phyloP scores from a whole-genome alignment of 192 early-diverging fungal species.

The Chytriomyces hyalinus region DNA sequence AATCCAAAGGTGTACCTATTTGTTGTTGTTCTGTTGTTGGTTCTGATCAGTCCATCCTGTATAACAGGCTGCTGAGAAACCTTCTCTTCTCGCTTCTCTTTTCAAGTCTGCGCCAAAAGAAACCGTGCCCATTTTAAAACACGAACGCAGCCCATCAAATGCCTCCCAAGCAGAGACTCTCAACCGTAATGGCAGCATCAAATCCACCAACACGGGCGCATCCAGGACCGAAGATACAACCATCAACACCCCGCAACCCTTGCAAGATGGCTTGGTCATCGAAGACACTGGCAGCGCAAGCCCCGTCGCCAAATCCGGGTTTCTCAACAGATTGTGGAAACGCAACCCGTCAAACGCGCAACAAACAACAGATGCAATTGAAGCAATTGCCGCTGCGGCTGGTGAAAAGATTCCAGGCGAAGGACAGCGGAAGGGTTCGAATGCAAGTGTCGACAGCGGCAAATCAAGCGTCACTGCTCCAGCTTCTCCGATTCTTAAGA shows the following conservation, averaged over 20 bases:
- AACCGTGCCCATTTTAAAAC: not conserved
- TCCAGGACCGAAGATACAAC: no score
- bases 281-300: not conserved
- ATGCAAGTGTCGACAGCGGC: not conserved
- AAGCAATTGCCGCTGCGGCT: not conserved
- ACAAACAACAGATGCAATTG: not conserved
- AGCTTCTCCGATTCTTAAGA: not conserved
- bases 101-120: not conserved
- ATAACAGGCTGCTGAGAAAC: constrained; percentile 11
- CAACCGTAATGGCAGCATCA: not conserved
- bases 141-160: not conserved
- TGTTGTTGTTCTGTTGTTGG: not conserved
- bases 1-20: not conserved
- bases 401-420: not conserved
- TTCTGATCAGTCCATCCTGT: not conserved
- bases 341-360: not conserved
- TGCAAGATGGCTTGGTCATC: not conserved
- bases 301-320: not conserved
- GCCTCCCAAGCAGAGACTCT: not conserved
- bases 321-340: not conserved
- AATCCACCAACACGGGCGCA: not conserved
- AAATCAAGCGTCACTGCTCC: not conserved
- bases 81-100: constrained; percentile 4
- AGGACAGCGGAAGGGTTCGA: not conserved
- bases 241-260: no score